phyloP scores from a whole-genome alignment of 2,329 filamentous ascomycete species.

The Fusarium miscanthi region DNA sequence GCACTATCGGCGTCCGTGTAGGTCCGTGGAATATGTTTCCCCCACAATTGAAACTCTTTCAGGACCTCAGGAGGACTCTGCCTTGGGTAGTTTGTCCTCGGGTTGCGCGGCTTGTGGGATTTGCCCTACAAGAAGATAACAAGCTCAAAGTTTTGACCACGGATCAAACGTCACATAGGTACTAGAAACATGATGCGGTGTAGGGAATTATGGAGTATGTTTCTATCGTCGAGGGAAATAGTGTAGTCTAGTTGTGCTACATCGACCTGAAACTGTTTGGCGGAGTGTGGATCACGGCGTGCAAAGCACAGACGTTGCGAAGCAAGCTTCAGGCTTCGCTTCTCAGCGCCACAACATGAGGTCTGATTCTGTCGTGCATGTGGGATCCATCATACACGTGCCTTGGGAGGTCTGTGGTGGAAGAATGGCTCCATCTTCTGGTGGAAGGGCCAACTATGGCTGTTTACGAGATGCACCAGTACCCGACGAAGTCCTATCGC shows the following conservation, averaged over 20 bases:
- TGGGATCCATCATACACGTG: constrained; percentile 16
- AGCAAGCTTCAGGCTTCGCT: constrained; percentile 30
- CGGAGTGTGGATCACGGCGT: constrained; percentile 27
- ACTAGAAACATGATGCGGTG: constrained; percentile 19
- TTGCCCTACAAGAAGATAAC: constrained; percentile 4
- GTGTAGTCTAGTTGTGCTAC: constrained; percentile 19
- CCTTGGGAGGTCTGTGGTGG: constrained; percentile 20
- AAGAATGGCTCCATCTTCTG: constrained; percentile 31
- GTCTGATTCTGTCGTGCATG: constrained; percentile 17
- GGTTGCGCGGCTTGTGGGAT: background rate
- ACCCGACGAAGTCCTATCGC: background rate
- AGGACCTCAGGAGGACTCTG: background rate
- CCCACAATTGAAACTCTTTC: background rate
- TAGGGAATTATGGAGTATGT: constrained; percentile 23
- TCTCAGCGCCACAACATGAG: constrained; percentile 24
- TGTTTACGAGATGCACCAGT: constrained; percentile 17
- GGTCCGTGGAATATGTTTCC: background rate
- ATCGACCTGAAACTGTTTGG: constrained; percentile 38
- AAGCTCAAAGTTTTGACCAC: background rate
- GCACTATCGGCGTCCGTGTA: background rate
- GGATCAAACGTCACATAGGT: constrained; percentile 6
- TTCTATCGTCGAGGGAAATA: constrained; percentile 10
- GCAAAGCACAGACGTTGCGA: constrained; percentile 36
- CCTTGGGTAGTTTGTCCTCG: background rate
- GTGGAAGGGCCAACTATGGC: constrained; percentile 24